phyloP scores from a whole-genome alignment of 2,329 filamentous ascomycete genomes.

The Alternaria viburni region DNA sequence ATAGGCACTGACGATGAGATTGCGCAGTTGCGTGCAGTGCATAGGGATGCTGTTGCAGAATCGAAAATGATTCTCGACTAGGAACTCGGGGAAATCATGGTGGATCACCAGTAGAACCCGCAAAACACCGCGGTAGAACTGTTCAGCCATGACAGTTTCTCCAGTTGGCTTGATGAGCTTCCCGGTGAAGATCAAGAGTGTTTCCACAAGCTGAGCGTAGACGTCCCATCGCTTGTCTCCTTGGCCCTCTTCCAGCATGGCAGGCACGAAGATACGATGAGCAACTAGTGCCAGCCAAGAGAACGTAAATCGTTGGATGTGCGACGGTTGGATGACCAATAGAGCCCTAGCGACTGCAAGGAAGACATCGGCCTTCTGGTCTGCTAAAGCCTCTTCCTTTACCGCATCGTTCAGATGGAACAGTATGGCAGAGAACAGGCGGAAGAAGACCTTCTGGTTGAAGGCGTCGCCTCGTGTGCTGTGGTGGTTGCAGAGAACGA shows the following conservation, averaged over 20 bases:
- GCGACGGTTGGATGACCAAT: slow-evolving; percentile 73
- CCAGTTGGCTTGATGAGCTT: slow-evolving; percentile 78
- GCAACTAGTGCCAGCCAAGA: slow-evolving; percentile 83
- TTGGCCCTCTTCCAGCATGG: slow-evolving; percentile 70
- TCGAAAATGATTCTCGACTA: slow-evolving; percentile 83
- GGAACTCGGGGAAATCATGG: slow-evolving; percentile 93
- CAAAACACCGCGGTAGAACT: slow-evolving; percentile 82
- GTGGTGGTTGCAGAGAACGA: slow-evolving; percentile 87
- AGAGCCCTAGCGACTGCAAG: slow-evolving; percentile 75
- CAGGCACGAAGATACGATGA: slow-evolving; percentile 84
- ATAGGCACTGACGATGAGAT: slow-evolving; percentile 83
- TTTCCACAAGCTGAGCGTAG: slow-evolving; percentile 75
- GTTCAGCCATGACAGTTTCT: slow-evolving; percentile 73
- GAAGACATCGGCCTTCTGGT: slow-evolving; percentile 72
- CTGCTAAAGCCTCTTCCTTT: slow-evolving; percentile 50
- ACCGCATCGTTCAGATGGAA: slow-evolving; percentile 72
- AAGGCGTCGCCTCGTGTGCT: slow-evolving; percentile 79
- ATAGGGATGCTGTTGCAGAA: slow-evolving; percentile 82
- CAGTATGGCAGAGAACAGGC: slow-evolving; percentile 82
- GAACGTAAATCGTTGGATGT: slow-evolving; percentile 83
- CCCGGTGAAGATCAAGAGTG: slow-evolving; percentile 75
- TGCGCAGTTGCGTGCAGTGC: slow-evolving; percentile 85
- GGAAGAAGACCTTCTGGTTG: slow-evolving; percentile 89
- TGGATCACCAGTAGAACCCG: slow-evolving; percentile 85
- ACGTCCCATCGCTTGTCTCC: slow-evolving; percentile 71